Evolutionary conservation across 208 protist genomes (phyloP).

Genomic region (Angomonas deanei): DNA sequence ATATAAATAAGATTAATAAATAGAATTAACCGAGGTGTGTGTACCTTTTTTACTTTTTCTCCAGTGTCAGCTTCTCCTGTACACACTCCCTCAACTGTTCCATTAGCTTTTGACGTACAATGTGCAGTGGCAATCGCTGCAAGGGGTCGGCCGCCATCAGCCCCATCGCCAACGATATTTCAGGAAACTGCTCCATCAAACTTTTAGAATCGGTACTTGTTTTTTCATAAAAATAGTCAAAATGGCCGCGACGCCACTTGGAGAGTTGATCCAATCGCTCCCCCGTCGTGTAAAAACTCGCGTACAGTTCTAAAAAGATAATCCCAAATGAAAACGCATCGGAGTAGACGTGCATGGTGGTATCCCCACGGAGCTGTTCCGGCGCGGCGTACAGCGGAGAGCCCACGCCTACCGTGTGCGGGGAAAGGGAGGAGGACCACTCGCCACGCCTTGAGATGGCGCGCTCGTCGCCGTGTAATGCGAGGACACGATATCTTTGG

Average conservation of each 20-base stretch:
- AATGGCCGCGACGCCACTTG: constrained; percentile 49
- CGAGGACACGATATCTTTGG: constrained; percentile 22
- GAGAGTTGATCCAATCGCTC: constrained; percentile 60
- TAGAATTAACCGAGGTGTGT: too few species aligned
- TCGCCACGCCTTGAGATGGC: constrained; percentile 19
- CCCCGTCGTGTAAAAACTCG: constrained; percentile 64
- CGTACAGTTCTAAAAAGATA: constrained; percentile 78
- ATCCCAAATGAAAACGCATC: constrained; percentile 74
- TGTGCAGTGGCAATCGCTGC: neutral
- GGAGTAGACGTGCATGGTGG: constrained; percentile 43
- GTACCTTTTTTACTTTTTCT: too few species aligned
- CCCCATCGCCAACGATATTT: neutral
- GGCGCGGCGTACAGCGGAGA: constrained; percentile 84
- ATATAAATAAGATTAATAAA: constrained; percentile 22
- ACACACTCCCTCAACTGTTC: neutral
- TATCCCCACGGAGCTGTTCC: constrained; percentile 65
- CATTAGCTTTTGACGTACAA: neutral
- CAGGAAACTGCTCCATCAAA: neutral
- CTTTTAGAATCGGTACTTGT: constrained; percentile 35
- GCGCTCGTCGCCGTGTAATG: neutral
- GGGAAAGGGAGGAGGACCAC: too few species aligned
- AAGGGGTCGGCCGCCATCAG: neutral
- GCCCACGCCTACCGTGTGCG: constrained; percentile 77
- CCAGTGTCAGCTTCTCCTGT: neutral
- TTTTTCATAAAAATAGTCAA: constrained; percentile 60